Base-by-base conservation (phyloP, 257 asterid genomes). In the Henckelia pumila region DNA sequence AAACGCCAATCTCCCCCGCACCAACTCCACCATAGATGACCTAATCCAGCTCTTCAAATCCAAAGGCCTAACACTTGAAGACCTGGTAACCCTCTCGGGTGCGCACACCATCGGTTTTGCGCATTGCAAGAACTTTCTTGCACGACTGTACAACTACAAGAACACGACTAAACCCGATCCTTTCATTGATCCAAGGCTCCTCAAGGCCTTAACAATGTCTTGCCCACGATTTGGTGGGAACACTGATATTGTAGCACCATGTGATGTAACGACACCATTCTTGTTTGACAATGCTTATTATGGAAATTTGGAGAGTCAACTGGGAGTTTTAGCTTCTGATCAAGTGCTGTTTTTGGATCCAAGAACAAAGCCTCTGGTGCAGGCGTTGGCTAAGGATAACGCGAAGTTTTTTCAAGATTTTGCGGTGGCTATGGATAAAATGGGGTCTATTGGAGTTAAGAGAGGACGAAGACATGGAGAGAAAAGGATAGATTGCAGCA, bases 101-200 rank as follows among this genome's bases (percentile, higher is more conserved):
- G 97, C 99, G 1, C 99, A 94, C 77, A 80, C 97, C 19, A 88
- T 94, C 56, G 97, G 99, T 23, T 94, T 91, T 59, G 90, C 96
- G 5, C 96, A 91, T 16, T 94, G 99, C 83, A 86, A 78, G 58
- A 84, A 94, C 29, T 89, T 94, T 59, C 78, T 85, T 62, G 65
- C 53, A 67, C 85, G 99, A 1, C 62, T 94, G 10, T 94, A 94
- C 67, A 77, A 90, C 73, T 83, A 78, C 75, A 84, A 79, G 19
- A 89, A 95, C 53, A 81, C 89, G 1, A 82, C 60, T 30, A 79
- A 74, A 62, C 84, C 99, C 0, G 97, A 91, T 63, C 91, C 95
- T 5, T 32, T 77, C 2, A 82, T 91, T 7, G 96, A 94, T 25
- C 82, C 83, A 0, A 88, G 91, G 49, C 89, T 94, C 33, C 86